These are phyloP conservation scores for Sordariomycetes sp. DNA, from an alignment of 2,329 filamentous ascomycete genomes.

Conservation along the genomic window DNA sequence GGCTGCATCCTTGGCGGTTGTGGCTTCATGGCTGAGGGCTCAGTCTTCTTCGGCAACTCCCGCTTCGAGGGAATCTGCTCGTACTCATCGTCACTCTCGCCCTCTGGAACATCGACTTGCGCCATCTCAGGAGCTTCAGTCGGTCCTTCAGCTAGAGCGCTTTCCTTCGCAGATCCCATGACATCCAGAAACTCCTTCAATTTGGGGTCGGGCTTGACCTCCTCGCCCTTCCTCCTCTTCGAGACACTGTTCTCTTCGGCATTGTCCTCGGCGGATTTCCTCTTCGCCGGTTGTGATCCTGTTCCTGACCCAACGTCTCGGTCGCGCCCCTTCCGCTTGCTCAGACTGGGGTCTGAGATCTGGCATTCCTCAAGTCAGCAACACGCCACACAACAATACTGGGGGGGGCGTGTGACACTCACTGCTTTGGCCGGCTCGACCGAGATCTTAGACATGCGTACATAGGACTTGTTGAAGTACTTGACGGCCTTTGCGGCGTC, in stretches of 20 bases:
- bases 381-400: conserved; percentile 5
- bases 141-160: conserved; percentile 14
- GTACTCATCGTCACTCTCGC: conserved; percentile 68
- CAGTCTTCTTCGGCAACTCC: conserved; percentile 29
- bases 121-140: neutral
- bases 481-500: conserved; percentile 77
- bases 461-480: conserved; percentile 92
- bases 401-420: conserved; percentile 15
- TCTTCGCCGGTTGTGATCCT: conserved; percentile 1
- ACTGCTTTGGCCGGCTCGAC: conserved; percentile 85
- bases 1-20: neutral
- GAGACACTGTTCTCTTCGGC: conserved; percentile 13
- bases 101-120: conserved; percentile 30
- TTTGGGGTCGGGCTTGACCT: conserved; percentile 59
- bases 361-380: conserved; percentile 31
- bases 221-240: conserved; percentile 62
- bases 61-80: conserved; percentile 52
- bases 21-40: conserved; percentile 11
- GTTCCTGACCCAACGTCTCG: neutral
- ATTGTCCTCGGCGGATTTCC: conserved; percentile 1
- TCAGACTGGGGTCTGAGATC: conserved; percentile 33
- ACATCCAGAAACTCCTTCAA: conserved; percentile 78
- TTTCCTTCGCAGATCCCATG: conserved; percentile 51
- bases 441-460: conserved; percentile 88
- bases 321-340: conserved; percentile 13